Percentiles rank a stretch among this genome's conserved stretches.
These are phyloP conservation scores for Phalaenopsis hybrid DNA, from an alignment of 116 monocot genomes.

Conservation along the genomic window DNA sequence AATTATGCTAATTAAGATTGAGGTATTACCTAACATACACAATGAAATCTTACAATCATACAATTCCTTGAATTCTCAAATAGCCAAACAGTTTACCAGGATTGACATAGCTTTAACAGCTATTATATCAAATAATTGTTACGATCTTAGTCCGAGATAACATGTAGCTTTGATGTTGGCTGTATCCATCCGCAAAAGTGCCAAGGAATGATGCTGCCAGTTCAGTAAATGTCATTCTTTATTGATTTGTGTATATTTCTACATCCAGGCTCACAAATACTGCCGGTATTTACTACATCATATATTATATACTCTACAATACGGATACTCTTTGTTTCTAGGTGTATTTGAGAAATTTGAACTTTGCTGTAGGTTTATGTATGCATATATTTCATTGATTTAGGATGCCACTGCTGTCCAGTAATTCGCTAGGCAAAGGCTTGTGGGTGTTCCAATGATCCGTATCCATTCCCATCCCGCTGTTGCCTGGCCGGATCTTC, in stretches of 20 bases:
- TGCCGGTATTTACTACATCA: neutral
- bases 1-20: too few species aligned
- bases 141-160: too few species aligned
- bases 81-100: too few species aligned
- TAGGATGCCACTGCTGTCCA: conserved; percentile 65
- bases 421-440: conserved; percentile 44
- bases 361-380: neutral
- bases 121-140: too few species aligned
- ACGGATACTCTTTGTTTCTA: neutral
- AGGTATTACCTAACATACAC: too few species aligned
- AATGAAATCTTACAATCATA: too few species aligned
- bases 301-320: neutral
- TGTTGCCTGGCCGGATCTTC: conserved; percentile 19
- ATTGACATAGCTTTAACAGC: too few species aligned
- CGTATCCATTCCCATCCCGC: conserved; percentile 62
- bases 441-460: conserved; percentile 65
- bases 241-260: neutral
- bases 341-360: neutral
- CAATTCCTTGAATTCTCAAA: too few species aligned
- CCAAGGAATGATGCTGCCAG: neutral
- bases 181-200: neutral
- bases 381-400: neutral
- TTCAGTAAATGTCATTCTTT: neutral
- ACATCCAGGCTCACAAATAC: neutral
- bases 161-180: neutral